Evolutionary conservation across 2,329 filamentous ascomycete species (phyloP), one percentile per base, ranked within the genome.

Genomic region (Phaeosphaeria sp.): DNA sequence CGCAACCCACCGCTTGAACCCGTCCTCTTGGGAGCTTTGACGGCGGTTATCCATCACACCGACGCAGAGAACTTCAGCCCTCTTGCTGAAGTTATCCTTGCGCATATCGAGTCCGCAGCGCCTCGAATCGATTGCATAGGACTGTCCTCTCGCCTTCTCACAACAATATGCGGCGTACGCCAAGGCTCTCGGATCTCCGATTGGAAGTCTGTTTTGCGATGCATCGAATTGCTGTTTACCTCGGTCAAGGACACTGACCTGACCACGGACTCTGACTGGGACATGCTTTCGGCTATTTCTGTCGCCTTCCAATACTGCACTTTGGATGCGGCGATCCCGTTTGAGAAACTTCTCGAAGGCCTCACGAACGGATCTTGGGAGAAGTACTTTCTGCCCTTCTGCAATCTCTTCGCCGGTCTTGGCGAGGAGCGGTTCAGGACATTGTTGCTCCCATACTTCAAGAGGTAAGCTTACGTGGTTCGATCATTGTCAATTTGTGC

Each of bases 11-110:
- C 84, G 13, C 73, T 80, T 6, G 78, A 83, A 22, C 84, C 90
- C 51, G 84, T 96, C 21, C 82, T 91, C 36, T 87, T 86, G 63
- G 94, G 94, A 24, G 86, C 94, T 24, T 75, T 97, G 39, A 91
- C 91, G 6, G 93, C 91, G 67, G 80, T 92, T 27, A 88, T 97
- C 50, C 95, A 99, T 74, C 90, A 96, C 72, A 90, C 91, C 1
- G 91, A 86, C 51, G 77, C 84, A 1, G 89, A 91, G 27, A 92
- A 89, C 0, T 94, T 97, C 72, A 80, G 82, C 49, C 86, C 89
- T 3, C 79, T 96, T 0, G 78, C 90, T 17, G 84, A 88, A 6
- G 81, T 86, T 2, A 80, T 96, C 3, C 74, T 71, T 53, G 71
- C 48, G 51, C 74, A 55, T 57, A 75, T 57, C 75, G 53, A 64